Evolutionary conservation across 257 asterid genomes (phyloP), one percentile per base, ranked within the genome.

Genomic region (Anisodus tanguticus): DNA sequence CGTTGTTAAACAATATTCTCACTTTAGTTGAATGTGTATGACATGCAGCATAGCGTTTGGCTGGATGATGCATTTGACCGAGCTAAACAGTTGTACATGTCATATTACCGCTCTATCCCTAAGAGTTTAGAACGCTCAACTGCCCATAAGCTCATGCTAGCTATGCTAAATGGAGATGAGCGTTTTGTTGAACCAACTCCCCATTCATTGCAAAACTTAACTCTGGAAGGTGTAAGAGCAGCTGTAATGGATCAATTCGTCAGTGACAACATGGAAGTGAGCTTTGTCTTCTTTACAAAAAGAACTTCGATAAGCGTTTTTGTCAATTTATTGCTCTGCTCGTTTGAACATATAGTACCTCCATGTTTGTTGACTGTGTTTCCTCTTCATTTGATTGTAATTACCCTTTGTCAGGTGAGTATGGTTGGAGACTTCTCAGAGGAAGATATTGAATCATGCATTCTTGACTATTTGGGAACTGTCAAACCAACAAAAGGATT

Each of bases 101-200:
- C 99, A 62, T 95, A 93, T 89, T 97, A 91, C 83, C 98, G 98
- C 49, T 95, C 98, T 41, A 97, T 97, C 66, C 98, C 98, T 8
- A 97, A 97, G 91, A 95, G 99, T 90, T 91, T 97, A 84, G 99
- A 97, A 91, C 98, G 99, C 58, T 95, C 99, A 16, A 97, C 99
- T 83, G 99, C 99, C 74, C 99, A 97, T 90, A 97, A 94, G 88
- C 99, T 97, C 91, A 95, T 97, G 98, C 85, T 90, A 66, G 98
- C 98, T 26, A 97, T 97, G 98, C 94, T 95, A 72, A 93, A 91
- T 88, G 98, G 98, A 81, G 99, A 97, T 88, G 99, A 95, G 87
- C 95, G 99, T 72, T 97, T 97, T 87, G 98, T 94, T 54, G 99
- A 97, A 92, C 99, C 98, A 77, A 97, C 98, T 26, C 99, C 98